These are phyloP conservation scores for Globisporangium perplexum DNA, from an alignment of 352 stramenopile genomes.

Conservation along the genomic window DNA sequence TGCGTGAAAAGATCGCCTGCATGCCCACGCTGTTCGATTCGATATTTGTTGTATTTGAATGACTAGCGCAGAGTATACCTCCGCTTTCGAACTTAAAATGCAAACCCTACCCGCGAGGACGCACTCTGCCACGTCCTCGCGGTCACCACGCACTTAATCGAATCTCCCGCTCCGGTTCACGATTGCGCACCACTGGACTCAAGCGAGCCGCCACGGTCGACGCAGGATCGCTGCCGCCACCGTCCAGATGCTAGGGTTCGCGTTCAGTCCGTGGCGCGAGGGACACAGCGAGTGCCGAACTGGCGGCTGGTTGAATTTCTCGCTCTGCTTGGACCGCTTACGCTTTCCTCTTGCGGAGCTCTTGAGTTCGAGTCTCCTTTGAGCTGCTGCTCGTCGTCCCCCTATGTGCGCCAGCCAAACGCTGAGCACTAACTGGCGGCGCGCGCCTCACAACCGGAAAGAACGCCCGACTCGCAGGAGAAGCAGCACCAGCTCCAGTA, in stretches of 20 bases:
- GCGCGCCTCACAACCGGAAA: background rate
- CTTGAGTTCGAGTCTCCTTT: too few species aligned
- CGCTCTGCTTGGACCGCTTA: conserved; percentile 8
- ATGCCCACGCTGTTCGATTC: too few species aligned
- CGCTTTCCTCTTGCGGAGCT: background rate
- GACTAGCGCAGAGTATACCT: background rate
- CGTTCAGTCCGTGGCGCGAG: background rate
- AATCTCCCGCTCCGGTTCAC: conserved; percentile 1
- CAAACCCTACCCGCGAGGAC: background rate
- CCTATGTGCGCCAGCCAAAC: conserved; percentile 2
- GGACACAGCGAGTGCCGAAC: background rate
- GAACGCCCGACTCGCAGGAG: background rate
- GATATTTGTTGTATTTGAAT: too few species aligned
- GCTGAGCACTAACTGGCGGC: too few species aligned
- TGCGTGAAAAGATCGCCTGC: too few species aligned
- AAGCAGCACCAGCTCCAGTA: too few species aligned
- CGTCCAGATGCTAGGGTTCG: background rate
- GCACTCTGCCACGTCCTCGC: conserved; percentile 15
- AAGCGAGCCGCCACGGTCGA: background rate
- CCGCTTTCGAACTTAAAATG: background rate
- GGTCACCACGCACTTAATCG: conserved; percentile 15
- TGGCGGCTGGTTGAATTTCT: conserved; percentile 16
- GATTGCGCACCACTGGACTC: background rate
- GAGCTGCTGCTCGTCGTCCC: background rate
- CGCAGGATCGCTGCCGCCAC: background rate